A percentile compares a stretch with the other conserved stretches of the same genome.
These are phyloP conservation scores for Phytomonas sp. DNA, from an alignment of 208 protist genomes.

Conservation along the genomic window DNA sequence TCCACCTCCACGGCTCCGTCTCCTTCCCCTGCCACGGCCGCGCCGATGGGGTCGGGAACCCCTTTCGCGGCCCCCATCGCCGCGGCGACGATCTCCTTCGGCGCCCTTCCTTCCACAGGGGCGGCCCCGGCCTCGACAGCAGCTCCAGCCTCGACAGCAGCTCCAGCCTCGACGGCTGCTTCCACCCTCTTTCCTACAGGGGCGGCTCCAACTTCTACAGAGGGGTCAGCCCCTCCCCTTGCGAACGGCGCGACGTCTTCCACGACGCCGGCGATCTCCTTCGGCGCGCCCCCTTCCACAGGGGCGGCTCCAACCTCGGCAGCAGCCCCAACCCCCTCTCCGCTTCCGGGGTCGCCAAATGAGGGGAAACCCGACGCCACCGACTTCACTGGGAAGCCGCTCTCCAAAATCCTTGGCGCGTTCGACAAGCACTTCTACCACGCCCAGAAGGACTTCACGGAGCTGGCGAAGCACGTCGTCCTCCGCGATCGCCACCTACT, in stretches of 20 bases:
- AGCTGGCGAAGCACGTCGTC: slow-evolving; percentile 45
- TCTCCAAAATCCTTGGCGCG: slow-evolving; percentile 36
- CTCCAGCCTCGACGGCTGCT: slow-evolving; percentile 2
- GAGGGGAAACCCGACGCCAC: slow-evolving; percentile 24
- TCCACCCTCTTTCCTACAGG: no score
- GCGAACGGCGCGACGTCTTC: background rate
- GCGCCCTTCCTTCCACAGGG: background rate
- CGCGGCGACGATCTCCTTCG: background rate
- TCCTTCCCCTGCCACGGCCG: slow-evolving; percentile 3
- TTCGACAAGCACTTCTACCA: slow-evolving; percentile 40
- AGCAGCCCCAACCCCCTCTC: slow-evolving; percentile 9
- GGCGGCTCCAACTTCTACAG: no score
- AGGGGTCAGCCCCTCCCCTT: no score
- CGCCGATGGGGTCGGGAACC: background rate
- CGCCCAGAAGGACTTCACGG: slow-evolving; percentile 44
- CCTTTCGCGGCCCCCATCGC: background rate
- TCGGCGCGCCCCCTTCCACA: slow-evolving; percentile 2
- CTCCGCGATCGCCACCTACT: slow-evolving; percentile 61
- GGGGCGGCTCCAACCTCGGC: slow-evolving; percentile 9
- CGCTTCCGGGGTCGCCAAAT: slow-evolving; percentile 10
- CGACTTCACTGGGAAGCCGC: slow-evolving; percentile 47
- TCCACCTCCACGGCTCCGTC: slow-evolving; percentile 11
- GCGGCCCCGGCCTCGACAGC: slow-evolving; percentile 12
- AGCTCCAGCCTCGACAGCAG: slow-evolving; percentile 1
- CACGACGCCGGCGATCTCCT: background rate